Evolutionary conservation across 2,329 filamentous ascomycete species (phyloP).

Genomic region (Zymoseptoria brevis): DNA sequence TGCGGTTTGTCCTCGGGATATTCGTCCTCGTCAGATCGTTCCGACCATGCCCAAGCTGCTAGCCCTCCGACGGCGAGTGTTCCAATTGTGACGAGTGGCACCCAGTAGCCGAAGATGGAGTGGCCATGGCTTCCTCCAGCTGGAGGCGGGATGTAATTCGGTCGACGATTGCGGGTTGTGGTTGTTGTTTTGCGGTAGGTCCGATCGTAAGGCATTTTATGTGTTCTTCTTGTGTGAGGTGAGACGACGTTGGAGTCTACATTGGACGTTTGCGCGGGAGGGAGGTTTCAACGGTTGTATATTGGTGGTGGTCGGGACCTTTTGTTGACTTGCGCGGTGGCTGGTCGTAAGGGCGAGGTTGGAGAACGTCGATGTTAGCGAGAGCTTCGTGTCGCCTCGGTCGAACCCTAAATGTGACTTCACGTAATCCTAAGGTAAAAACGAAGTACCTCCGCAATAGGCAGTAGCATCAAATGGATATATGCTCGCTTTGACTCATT

Average conservation of each 20-base stretch:
- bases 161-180: constrained; percentile 46
- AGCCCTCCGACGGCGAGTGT: constrained; percentile 80
- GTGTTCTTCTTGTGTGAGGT: background rate
- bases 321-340: background rate
- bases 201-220: constrained; percentile 30
- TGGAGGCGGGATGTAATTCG: constrained; percentile 32
- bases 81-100: constrained; percentile 77
- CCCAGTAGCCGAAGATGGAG: constrained; percentile 70
- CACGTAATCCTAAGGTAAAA: background rate
- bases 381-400: background rate
- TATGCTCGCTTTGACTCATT: too few relatives aligned
- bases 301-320: background rate
- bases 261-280: constrained; percentile 1
- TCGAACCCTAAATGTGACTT: background rate
- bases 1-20: constrained; percentile 37
- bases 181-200: constrained; percentile 34
- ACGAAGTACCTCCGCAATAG: too few relatives aligned
- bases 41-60: constrained; percentile 90
- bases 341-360: background rate
- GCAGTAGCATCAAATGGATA: too few relatives aligned
- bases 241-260: background rate
- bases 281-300: background rate
- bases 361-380: background rate
- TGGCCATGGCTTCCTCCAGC: constrained; percentile 32
- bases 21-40: constrained; percentile 68